Evolutionary conservation across 495 filamentous ascomycete genomes (phyloP).

Genomic region (Collariella sp.): DNA sequence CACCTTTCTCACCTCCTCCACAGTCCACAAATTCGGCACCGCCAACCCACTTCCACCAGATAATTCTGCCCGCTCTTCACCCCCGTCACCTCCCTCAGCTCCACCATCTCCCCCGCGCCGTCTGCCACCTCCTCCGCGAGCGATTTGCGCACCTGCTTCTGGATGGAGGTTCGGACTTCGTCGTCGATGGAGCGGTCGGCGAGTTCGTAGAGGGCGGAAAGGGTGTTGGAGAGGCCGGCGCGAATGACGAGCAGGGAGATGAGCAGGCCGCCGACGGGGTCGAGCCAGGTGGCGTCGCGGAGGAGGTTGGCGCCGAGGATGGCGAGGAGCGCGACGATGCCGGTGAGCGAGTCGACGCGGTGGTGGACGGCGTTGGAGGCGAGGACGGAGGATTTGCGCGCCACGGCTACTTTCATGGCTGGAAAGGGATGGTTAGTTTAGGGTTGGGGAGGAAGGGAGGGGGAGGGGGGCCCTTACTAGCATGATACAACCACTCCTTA

Average conservation of each 20-base stretch:
- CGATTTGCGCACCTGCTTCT: conserved; percentile 51
- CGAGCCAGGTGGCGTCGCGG: conserved; percentile 76
- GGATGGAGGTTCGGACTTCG: conserved; percentile 65
- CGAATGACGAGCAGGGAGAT: conserved; percentile 90
- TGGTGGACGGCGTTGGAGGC: conserved; percentile 95
- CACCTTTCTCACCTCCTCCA: conserved; percentile 56
- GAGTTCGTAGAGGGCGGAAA: conserved; percentile 71
- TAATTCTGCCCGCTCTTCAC: conserved; percentile 95
- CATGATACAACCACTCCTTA: conserved; percentile 95
- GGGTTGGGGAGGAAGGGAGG: neutral
- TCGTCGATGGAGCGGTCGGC: conserved; percentile 82
- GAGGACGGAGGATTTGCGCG: conserved; percentile 91
- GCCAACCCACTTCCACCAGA: conserved; percentile 74
- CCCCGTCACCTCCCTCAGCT: conserved; percentile 65
- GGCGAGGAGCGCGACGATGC: conserved; percentile 79
- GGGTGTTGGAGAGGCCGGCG: conserved; percentile 81
- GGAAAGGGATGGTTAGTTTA: neutral
- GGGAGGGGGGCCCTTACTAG: conserved; percentile 56
- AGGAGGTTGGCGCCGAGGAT: conserved; percentile 87
- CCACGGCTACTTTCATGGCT: conserved; percentile 95
- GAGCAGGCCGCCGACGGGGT: conserved; percentile 86
- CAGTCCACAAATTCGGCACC: conserved; percentile 61
- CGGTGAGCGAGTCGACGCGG: conserved; percentile 88
- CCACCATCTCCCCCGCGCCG: conserved; percentile 38
- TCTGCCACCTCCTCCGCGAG: conserved; percentile 37